Evolutionary conservation across 768 basidiomycete species (phyloP).

Genomic region (Amanita muscaria): DNA sequence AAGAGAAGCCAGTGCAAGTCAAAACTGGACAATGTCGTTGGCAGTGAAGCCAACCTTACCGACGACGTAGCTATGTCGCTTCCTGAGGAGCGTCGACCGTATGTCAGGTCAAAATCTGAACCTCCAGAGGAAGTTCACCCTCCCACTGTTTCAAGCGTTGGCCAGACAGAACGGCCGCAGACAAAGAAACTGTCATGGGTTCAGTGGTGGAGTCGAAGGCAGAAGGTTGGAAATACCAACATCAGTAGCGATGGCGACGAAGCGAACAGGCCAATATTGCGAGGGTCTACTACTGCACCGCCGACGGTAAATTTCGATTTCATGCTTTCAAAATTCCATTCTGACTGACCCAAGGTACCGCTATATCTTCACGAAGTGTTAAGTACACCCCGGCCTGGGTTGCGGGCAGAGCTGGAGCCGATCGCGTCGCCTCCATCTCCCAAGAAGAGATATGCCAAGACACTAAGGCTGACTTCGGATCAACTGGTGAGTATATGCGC

Average conservation of each 20-base stretch:
- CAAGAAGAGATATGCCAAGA: slow-evolving; percentile 73
- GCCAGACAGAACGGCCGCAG: slow-evolving; percentile 13
- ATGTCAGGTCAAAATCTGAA: slow-evolving; percentile 30
- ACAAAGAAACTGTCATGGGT: slow-evolving; percentile 67
- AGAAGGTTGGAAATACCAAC: slow-evolving; percentile 8
- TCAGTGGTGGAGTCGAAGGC: slow-evolving; percentile 74
- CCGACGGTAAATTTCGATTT: background rate
- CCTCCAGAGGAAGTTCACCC: slow-evolving; percentile 21
- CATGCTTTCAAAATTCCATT: background rate
- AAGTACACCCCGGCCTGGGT: background rate
- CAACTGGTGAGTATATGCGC: slow-evolving; percentile 44
- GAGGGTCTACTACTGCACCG: slow-evolving; percentile 22
- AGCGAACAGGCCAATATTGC: slow-evolving; percentile 16
- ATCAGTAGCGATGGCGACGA: slow-evolving; percentile 18
- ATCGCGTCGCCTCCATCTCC: slow-evolving; percentile 7
- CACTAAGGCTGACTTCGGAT: slow-evolving; percentile 85
- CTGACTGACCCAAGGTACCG: background rate
- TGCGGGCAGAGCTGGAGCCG: background rate
- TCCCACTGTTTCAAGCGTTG: slow-evolving; percentile 9
- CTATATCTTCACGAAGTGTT: background rate
- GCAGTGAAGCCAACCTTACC: too few relatives aligned
- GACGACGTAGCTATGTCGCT: slow-evolving; percentile 56
- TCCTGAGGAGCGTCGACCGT: slow-evolving; percentile 10
- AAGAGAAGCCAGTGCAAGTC: slow-evolving; percentile 5
- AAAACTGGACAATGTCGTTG: slow-evolving; percentile 5